A percentile compares a stretch with the other conserved stretches of the same genome.
Conservation (phyloP, 148 eudicot species). For the Rhododendron griersonianum region DNA sequence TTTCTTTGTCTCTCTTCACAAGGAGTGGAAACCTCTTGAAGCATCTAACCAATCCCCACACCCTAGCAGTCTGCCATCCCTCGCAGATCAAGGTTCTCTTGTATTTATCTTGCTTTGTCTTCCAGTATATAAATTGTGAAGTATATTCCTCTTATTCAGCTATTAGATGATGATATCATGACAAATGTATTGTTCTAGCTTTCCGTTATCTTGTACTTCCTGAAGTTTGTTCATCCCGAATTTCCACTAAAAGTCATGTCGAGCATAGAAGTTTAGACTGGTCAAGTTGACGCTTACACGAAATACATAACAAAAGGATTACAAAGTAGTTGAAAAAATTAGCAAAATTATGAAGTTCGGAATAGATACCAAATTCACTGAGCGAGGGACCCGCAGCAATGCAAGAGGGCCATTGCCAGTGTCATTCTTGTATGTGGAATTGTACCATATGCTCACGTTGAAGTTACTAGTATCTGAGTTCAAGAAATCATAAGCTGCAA, state of each 20-base stretch:
- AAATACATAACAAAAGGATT: neutral
- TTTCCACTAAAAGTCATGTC: neutral
- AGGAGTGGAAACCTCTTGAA: neutral
- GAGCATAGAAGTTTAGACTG: neutral
- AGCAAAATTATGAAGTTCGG: conserved; percentile 6
- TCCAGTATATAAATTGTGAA: neutral
- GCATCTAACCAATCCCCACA: neutral
- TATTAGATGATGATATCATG: neutral
- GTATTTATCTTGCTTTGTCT: neutral
- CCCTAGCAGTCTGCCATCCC: neutral
- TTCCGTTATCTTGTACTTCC: neutral
- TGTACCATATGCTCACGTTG: conserved; percentile 82
- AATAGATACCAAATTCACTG: conserved; percentile 79
- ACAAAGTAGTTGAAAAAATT: conserved; percentile 2
- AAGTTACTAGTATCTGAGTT: conserved; percentile 50
- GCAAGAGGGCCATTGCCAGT: conserved; percentile 41
- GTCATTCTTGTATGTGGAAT: conserved; percentile 72
- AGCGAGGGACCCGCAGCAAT: conserved; percentile 64
- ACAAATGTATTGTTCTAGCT: neutral
- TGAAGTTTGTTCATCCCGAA: neutral
- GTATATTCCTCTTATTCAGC: neutral
- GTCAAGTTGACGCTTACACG: neutral
- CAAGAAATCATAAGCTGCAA: conserved; percentile 82
- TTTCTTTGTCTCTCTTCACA: neutral
- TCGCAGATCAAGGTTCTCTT: neutral